These are phyloP conservation scores for Skeletonema grethae DNA, from an alignment of 108 stramenopile species.

Conservation along the genomic window DNA sequence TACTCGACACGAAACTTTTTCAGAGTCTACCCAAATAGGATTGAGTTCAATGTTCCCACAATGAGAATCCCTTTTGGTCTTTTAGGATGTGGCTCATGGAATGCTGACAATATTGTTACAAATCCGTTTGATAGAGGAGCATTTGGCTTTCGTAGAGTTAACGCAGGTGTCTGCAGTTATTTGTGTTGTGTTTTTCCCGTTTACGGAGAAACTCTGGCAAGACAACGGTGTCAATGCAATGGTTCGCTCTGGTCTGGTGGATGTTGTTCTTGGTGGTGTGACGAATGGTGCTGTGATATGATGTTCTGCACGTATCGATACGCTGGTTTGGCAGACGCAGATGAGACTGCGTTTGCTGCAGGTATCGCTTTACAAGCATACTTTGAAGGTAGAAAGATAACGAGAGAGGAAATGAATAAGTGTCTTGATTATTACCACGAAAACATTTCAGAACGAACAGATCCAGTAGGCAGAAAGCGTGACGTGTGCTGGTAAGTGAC, in stretches of 20 bases:
- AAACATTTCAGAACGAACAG: constrained; percentile 46
- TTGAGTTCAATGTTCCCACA: constrained; percentile 44
- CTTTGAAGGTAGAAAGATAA: constrained; percentile 55
- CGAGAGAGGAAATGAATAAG: constrained; percentile 51
- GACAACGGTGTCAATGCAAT: constrained; percentile 64
- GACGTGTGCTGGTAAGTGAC: constrained; percentile 44
- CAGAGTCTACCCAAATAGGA: constrained; percentile 55
- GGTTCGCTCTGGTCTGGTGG: constrained; percentile 56
- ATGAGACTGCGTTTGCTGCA: constrained; percentile 52
- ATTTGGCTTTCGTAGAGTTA: constrained; percentile 53
- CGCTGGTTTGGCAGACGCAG: constrained; percentile 46
- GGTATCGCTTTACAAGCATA: constrained; percentile 60
- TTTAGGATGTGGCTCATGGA: constrained; percentile 56
- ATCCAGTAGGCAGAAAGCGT: constrained; percentile 48
- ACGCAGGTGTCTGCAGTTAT: constrained; percentile 19
- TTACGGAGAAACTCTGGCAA: constrained; percentile 51
- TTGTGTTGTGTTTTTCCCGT: constrained; percentile 49
- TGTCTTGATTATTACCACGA: constrained; percentile 54
- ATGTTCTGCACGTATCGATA: constrained; percentile 50
- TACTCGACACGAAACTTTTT: constrained; percentile 49
- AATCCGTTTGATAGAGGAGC: constrained; percentile 19
- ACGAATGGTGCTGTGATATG: constrained; percentile 54
- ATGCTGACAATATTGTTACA: constrained; percentile 32
- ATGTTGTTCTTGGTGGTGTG: constrained; percentile 66
- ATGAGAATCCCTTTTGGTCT: constrained; percentile 43